Evolutionary conservation across 1,284 basidiomycete genomes (phyloP), one percentile per base, ranked within the genome.

Genomic region (Cutaneotrichosporon spelunceum): DNA sequence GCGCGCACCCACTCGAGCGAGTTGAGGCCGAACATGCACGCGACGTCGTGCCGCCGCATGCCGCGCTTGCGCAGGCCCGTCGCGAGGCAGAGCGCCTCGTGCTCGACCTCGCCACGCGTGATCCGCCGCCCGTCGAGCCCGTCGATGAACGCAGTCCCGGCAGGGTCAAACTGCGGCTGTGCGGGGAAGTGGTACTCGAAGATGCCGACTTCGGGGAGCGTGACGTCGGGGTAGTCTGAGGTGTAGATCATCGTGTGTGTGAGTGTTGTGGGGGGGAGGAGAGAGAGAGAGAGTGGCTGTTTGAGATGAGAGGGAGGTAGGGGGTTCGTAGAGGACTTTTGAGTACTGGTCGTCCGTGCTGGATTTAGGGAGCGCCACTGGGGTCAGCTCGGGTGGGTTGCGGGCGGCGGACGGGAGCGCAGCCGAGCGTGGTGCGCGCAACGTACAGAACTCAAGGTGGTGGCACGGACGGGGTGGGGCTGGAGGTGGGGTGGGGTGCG

Each of bases 1-100:
- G 84, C 81, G 50, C 87, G 78, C 0, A 87, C 85, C 83, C 85
- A 90, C 27, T 81, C 79, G 33, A 90, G 68, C 16, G 81, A 83
- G 73, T 90, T 90, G 7, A 79, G 67, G 9, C 75, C 70, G 57
- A 76, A 79, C 45, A 79, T 66, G 50, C 71, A 71, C 3, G 68
- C 72, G 0, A 74, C 70, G 44, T 78, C 73, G 24, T 71, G 72
- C 24, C 64, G 59, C 49, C 66, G 60, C 10, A 76, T 54, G 10
- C 70, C 70, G 23, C 69, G 56, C 24, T 45, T 55, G 44, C 61
- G 80, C n/a, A 88, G 72, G 0, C 85, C 86, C 66, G 82, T 80
- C 0, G 77, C 86, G 19, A 89, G 78, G 2, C 82, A 79, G 13
- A 88, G 79, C 0, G 87, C 81, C 23, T 85, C 76, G 19, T 82